Conservation (phyloP, 2,329 filamentous ascomycete genomes). For the Fusarium annulatum region DNA sequence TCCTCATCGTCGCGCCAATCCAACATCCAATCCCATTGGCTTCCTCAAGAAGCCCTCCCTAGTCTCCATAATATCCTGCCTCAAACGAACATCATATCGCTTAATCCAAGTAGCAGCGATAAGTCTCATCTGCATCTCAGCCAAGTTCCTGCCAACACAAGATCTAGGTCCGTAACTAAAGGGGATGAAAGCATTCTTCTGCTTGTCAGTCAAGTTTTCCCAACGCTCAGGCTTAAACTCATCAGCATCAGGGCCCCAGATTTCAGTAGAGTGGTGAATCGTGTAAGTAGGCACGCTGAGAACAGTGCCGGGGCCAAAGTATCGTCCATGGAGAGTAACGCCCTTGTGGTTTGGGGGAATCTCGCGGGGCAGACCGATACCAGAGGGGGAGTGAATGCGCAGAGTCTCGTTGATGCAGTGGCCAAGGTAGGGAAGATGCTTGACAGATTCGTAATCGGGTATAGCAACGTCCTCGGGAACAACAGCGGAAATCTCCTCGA, state of each 20-base stretch:
- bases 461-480: slow-evolving; percentile 71
- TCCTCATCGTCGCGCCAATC: slow-evolving; percentile 20
- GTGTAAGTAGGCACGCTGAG: slow-evolving; percentile 86
- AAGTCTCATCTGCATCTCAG: slow-evolving; percentile 87
- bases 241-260: slow-evolving; percentile 80
- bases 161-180: slow-evolving; percentile 78
- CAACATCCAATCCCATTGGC: slow-evolving; percentile 70
- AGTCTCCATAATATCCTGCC: slow-evolving; percentile 75
- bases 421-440: slow-evolving; percentile 80
- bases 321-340: slow-evolving; percentile 72
- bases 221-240: slow-evolving; percentile 81
- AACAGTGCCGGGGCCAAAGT: slow-evolving; percentile 80
- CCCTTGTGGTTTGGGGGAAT: slow-evolving; percentile 73
- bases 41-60: slow-evolving; percentile 86
- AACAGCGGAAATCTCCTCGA: slow-evolving; percentile 76
- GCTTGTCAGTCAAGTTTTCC: slow-evolving; percentile 69
- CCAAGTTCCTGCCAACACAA: slow-evolving; percentile 83
- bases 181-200: slow-evolving; percentile 80
- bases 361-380: slow-evolving; percentile 83
- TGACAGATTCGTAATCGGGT: slow-evolving; percentile 77
- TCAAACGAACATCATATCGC: slow-evolving; percentile 60
- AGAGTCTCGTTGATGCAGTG: slow-evolving; percentile 85
- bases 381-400: slow-evolving; percentile 86
- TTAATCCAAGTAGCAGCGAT: slow-evolving; percentile 76
- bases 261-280: slow-evolving; percentile 78